phyloP scores from a whole-genome alignment of 805 yeast genomes.

The Suhomyces kilbournensis region DNA sequence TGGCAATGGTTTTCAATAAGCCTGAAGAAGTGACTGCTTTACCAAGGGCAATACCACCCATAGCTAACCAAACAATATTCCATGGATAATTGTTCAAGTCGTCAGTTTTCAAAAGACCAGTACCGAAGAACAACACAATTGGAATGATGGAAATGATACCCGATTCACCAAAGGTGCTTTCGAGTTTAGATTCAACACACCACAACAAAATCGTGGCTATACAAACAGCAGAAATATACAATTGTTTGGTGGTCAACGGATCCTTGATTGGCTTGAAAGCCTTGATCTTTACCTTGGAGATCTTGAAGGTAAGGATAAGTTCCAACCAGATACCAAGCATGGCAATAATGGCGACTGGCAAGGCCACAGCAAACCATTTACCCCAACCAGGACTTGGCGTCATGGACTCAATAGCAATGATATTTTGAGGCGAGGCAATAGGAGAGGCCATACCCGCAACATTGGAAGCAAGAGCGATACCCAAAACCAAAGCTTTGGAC shows the following conservation, averaged over 20 bases:
- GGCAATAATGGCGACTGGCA: slow-evolving; percentile 72
- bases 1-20: slow-evolving; percentile 44
- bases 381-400: slow-evolving; percentile 77
- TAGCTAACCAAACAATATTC: slow-evolving; percentile 52
- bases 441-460: slow-evolving; percentile 98
- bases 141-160: slow-evolving; percentile 50
- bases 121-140: slow-evolving; percentile 47
- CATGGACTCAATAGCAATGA: slow-evolving; percentile 87
- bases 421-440: slow-evolving; percentile 94
- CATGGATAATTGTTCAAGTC: slow-evolving; percentile 54
- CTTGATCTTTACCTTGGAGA: slow-evolving; percentile 44
- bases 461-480: slow-evolving; percentile 90
- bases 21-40: slow-evolving; percentile 51
- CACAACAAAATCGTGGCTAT: slow-evolving; percentile 45
- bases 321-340: slow-evolving; percentile 71
- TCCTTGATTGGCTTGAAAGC: slow-evolving; percentile 47
- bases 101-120: slow-evolving; percentile 45
- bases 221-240: slow-evolving; percentile 41
- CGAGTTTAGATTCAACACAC: slow-evolving; percentile 46
- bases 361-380: slow-evolving; percentile 85
- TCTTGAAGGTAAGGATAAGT: slow-evolving; percentile 61
- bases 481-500: slow-evolving; percentile 80
- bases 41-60: slow-evolving; percentile 57
- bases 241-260: slow-evolving; percentile 43
- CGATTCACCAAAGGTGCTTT: slow-evolving; percentile 44